Percentiles rank a stretch among this genome's conserved stretches.
phyloP scores from a whole-genome alignment of 768 basidiomycete genomes.

The Hirschioporus abietinus region DNA sequence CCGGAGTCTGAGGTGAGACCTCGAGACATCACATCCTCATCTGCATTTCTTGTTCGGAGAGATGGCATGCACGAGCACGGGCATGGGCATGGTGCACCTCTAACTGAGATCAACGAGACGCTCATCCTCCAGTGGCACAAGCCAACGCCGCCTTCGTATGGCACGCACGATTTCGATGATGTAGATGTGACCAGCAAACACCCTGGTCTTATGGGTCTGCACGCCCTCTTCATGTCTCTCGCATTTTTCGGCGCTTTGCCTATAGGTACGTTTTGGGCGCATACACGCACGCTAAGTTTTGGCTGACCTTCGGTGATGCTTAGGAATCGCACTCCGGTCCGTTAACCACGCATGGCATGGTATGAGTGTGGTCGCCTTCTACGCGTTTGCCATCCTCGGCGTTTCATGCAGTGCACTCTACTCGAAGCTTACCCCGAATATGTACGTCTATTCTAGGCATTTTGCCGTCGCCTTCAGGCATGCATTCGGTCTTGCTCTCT shows the following conservation, averaged over 20 bases:
- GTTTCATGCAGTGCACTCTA: conserved; percentile 67
- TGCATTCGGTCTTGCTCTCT: conserved; percentile 7
- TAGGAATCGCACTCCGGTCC: conserved; percentile 78
- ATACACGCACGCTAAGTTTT: conserved; percentile 7
- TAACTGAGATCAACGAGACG: conserved; percentile 71
- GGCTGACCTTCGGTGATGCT: background rate
- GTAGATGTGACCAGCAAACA: conserved; percentile 38
- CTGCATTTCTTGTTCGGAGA: background rate
- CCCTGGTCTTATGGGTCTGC: conserved; percentile 67
- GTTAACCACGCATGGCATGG: conserved; percentile 64
- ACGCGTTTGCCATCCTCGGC: conserved; percentile 54
- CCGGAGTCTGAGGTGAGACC: background rate
- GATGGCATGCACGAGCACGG: conserved; percentile 27
- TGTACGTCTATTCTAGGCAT: conserved; percentile 45
- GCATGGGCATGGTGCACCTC: conserved; percentile 42
- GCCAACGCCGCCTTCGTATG: conserved; percentile 78
- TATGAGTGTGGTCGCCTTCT: conserved; percentile 57
- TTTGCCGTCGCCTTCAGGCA: conserved; percentile 15
- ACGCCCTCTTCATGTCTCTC: conserved; percentile 65
- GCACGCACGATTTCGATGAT: conserved; percentile 69
- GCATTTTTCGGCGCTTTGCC: conserved; percentile 86
- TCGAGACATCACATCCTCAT: background rate
- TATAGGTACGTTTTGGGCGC: conserved; percentile 35
- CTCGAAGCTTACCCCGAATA: conserved; percentile 72
- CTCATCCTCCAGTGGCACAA: conserved; percentile 58